A percentile compares a stretch with the other conserved stretches of the same genome.
These are phyloP conservation scores for Pseudocercospora cruenta DNA, from an alignment of 2,329 filamentous ascomycete species.

Conservation along the genomic window DNA sequence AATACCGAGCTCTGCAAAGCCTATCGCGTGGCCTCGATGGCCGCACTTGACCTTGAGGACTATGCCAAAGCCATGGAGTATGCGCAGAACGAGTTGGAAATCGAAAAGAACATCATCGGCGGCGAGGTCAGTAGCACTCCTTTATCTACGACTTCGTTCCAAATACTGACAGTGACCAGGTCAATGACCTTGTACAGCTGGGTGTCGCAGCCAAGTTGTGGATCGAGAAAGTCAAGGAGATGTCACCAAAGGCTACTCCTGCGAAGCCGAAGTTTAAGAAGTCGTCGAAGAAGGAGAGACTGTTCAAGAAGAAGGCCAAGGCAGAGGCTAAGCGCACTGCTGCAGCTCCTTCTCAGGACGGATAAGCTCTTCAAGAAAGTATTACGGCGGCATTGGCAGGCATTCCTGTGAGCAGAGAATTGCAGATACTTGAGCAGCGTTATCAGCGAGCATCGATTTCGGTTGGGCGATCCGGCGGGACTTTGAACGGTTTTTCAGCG, in stretches of 20 bases:
- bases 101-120: conserved; percentile 34
- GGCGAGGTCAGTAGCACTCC: not conserved
- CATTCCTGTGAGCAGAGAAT: not conserved
- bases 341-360: not conserved
- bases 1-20: conserved; percentile 30
- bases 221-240: conserved; percentile 12
- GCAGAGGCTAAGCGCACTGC: conserved; percentile 3
- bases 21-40: conserved; percentile 28
- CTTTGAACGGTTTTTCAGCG: conserved; percentile 13
- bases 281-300: not conserved
- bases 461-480: conserved; percentile 5
- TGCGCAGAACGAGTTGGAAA: conserved; percentile 30
- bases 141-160: not conserved
- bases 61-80: conserved; percentile 24
- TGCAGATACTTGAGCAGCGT: not conserved
- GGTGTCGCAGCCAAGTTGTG: conserved; percentile 21
- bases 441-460: conserved; percentile 8
- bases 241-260: not conserved
- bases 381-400: not conserved
- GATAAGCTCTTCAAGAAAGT: not conserved
- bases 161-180: conserved; percentile 18
- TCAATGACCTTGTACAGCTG: conserved; percentile 18
- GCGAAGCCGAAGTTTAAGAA: not conserved
- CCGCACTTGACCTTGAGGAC: conserved; percentile 17
- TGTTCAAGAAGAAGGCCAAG: conserved; percentile 1